These are phyloP conservation scores for Cryptococcus floricola DNA, from an alignment of 1,284 basidiomycete species.

Conservation along the genomic window DNA sequence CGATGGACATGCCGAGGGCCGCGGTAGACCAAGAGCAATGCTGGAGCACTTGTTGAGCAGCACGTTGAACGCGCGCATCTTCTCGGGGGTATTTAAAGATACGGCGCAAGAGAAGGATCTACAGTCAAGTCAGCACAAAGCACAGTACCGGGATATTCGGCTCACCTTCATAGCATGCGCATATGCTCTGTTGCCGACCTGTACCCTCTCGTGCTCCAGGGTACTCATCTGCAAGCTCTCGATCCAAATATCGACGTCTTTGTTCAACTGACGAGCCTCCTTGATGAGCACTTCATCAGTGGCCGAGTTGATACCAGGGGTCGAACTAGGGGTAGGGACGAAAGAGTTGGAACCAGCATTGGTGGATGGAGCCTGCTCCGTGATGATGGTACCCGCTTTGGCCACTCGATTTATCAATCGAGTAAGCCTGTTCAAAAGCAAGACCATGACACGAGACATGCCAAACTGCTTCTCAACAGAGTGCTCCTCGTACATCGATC, in stretches of 20 bases:
- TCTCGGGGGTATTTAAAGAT: conserved; percentile 49
- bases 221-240: conserved; percentile 36
- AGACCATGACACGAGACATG: conserved; percentile 47
- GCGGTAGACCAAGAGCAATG: conserved; percentile 44
- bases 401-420: conserved; percentile 33
- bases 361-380: background rate
- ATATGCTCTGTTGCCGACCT: conserved; percentile 49
- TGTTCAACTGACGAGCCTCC: conserved; percentile 39
- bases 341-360: background rate
- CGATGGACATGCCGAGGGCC: conserved; percentile 46
- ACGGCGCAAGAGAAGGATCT: conserved; percentile 54
- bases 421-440: conserved; percentile 38
- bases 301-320: conserved; percentile 26
- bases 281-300: conserved; percentile 24
- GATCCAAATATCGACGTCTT: conserved; percentile 48
- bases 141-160: background rate
- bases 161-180: conserved; percentile 49
- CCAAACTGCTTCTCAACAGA: conserved; percentile 56
- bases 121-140: background rate
- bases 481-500: conserved; percentile 48
- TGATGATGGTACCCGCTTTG: conserved; percentile 7
- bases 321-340: background rate
- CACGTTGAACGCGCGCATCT: conserved; percentile 49
- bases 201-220: conserved; percentile 48
- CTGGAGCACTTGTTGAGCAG: conserved; percentile 40